phyloP scores from a whole-genome alignment of 2,329 filamentous ascomycete genomes.

The Stromatinia cepivora region DNA sequence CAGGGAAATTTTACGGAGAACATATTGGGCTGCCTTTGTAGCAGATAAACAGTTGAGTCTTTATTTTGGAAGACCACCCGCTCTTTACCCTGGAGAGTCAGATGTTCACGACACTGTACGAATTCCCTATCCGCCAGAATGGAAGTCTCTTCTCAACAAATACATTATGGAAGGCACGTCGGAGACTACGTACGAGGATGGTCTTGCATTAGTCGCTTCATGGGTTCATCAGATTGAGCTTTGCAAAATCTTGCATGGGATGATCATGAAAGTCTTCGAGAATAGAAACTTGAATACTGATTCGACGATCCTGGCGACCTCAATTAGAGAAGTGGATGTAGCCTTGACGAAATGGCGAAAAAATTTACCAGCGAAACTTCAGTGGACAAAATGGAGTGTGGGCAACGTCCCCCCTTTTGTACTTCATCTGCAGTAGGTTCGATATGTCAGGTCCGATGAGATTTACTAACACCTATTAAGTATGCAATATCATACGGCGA shows the following conservation, averaged over 20 bases:
- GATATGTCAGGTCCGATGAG: neutral
- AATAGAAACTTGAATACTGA: slow-evolving; percentile 48
- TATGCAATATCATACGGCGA: slow-evolving; percentile 52
- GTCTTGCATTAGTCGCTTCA: slow-evolving; percentile 46
- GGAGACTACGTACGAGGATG: slow-evolving; percentile 50
- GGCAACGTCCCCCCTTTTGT: slow-evolving; percentile 49
- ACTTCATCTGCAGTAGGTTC: slow-evolving; percentile 47
- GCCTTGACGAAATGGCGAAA: slow-evolving; percentile 50
- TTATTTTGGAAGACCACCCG: slow-evolving; percentile 53
- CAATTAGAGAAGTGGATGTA: slow-evolving; percentile 49
- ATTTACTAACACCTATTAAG: slow-evolving; percentile 17
- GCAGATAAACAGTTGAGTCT: slow-evolving; percentile 53
- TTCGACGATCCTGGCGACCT: slow-evolving; percentile 45
- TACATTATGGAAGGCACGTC: slow-evolving; percentile 49
- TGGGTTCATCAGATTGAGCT: slow-evolving; percentile 52
- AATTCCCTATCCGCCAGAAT: slow-evolving; percentile 52
- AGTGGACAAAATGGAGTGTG: slow-evolving; percentile 54
- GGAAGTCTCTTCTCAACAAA: slow-evolving; percentile 49
- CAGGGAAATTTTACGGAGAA: slow-evolving; percentile 50
- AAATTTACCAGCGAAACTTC: slow-evolving; percentile 48
- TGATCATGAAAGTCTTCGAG: slow-evolving; percentile 54
- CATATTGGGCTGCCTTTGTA: slow-evolving; percentile 54
- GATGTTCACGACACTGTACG: slow-evolving; percentile 52
- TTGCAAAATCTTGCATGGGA: slow-evolving; percentile 50
- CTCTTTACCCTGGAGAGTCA: slow-evolving; percentile 51